Conservation (phyloP, 768 basidiomycete genomes). For the Tricholoma hemisulphureum region DNA sequence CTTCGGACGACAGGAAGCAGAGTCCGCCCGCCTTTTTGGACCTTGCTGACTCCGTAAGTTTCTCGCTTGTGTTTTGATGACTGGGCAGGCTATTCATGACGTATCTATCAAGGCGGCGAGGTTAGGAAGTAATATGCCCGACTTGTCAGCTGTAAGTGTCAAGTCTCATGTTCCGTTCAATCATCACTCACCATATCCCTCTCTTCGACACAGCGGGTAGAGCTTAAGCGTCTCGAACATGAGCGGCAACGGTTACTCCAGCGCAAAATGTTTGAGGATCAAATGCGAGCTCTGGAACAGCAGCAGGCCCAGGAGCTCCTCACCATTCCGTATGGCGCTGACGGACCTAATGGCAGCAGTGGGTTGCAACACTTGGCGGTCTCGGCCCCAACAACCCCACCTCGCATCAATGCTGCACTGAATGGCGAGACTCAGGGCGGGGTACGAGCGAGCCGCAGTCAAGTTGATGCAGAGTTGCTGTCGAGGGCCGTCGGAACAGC, state of each 20-base stretch:
- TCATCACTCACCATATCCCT: neutral
- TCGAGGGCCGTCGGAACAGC: conserved; percentile 67
- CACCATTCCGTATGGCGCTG: conserved; percentile 65
- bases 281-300: conserved; percentile 91
- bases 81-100: conserved; percentile 17
- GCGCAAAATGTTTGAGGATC: conserved; percentile 91
- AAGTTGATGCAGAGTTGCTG: conserved; percentile 62
- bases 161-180: neutral
- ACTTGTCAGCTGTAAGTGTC: conserved; percentile 75
- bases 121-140: conserved; percentile 82
- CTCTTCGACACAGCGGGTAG: conserved; percentile 66
- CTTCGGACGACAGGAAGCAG: conserved; percentile 73
- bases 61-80: conserved; percentile 14
- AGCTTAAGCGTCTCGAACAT: conserved; percentile 88
- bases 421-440: conserved; percentile 52
- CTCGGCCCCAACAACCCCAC: conserved; percentile 86
- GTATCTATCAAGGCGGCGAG: conserved; percentile 61
- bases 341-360: conserved; percentile 39
- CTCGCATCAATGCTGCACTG: conserved; percentile 71
- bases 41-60: conserved; percentile 86
- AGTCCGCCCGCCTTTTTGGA: conserved; percentile 92
- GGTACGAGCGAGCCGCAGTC: conserved; percentile 42
- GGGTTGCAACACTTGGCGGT: conserved; percentile 76
- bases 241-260: conserved; percentile 86
- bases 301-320: conserved; percentile 87